phyloP scores from a whole-genome alignment of 192 early-diverging fungal genomes.

The Podochytrium sp. region DNA sequence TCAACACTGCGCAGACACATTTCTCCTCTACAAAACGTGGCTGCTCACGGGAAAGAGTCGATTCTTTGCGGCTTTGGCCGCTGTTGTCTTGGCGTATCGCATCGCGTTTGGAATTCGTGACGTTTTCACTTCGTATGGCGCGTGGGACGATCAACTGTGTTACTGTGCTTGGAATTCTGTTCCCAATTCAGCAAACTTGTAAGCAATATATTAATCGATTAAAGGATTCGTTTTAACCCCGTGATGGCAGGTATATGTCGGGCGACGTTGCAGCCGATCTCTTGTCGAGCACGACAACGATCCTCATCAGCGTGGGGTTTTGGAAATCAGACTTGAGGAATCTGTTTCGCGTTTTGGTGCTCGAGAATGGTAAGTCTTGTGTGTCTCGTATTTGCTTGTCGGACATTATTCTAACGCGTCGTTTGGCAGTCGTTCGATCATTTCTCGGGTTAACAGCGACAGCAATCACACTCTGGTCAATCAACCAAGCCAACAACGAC shows the following conservation, averaged over 20 bases:
- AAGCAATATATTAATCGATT: no score
- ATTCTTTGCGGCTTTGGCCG: background rate
- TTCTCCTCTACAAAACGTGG: conserved; percentile 19
- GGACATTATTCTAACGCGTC: background rate
- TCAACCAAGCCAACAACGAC: background rate
- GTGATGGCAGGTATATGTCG: background rate
- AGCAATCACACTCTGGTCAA: background rate
- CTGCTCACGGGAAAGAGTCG: background rate
- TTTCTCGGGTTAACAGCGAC: background rate
- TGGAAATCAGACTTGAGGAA: background rate
- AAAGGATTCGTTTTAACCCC: background rate
- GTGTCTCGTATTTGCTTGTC: background rate
- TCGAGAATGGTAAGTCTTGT: background rate
- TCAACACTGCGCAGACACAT: background rate
- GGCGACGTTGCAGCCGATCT: background rate
- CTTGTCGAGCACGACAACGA: background rate
- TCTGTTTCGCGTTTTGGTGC: background rate
- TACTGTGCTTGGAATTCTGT: background rate
- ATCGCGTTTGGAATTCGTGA: background rate
- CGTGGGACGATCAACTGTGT: background rate
- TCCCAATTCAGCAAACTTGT: background rate
- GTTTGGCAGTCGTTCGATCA: background rate
- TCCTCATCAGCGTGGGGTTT: background rate
- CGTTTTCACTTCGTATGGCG: background rate
- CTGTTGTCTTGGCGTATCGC: background rate